A percentile compares a stretch with the other conserved stretches of the same genome.
Conservation (phyloP, 257 asterid genomes). For the Nicotiana knightiana region DNA sequence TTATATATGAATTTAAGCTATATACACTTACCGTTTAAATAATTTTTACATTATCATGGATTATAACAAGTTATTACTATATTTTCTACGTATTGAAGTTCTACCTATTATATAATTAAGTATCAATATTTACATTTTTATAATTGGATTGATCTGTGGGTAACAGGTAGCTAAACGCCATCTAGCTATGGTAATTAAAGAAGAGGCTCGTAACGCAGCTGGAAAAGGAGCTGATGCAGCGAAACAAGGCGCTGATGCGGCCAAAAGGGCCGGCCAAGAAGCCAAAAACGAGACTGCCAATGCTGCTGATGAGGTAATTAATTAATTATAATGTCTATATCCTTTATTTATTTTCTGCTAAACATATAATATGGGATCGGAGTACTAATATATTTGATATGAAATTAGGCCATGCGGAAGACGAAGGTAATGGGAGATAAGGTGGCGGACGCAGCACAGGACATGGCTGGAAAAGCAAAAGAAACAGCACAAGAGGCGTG, state of each 20-base stretch:
- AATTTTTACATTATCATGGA: too few relatives aligned
- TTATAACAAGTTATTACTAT: too few relatives aligned
- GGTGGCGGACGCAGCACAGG: constrained; percentile 45
- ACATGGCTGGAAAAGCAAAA: constrained; percentile 52
- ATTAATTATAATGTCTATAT: too few relatives aligned
- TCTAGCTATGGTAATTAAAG: constrained; percentile 26
- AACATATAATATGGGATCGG: too few relatives aligned
- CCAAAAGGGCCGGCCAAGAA: constrained; percentile 45
- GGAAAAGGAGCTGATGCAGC: constrained; percentile 41
- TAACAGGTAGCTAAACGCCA: constrained; percentile 25
- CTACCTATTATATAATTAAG: too few relatives aligned
- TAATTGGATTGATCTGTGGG: not conserved
- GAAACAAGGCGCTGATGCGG: constrained; percentile 45
- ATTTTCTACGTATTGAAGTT: too few relatives aligned
- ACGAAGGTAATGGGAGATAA: constrained; percentile 45
- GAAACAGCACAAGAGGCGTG: constrained; percentile 53
- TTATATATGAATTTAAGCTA: too few relatives aligned
- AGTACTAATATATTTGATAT: too few relatives aligned
- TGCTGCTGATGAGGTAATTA: constrained; percentile 35
- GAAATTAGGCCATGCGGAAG: constrained; percentile 33
- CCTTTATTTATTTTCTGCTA: too few relatives aligned
- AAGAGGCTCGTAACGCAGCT: constrained; percentile 39
- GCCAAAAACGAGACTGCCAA: constrained; percentile 33
- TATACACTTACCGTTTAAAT: too few relatives aligned
- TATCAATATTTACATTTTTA: too few relatives aligned